A percentile compares a stretch with the other conserved stretches of the same genome.
These are phyloP conservation scores for Nakazawaea populi DNA, from an alignment of 805 yeast genomes.

Conservation along the genomic window DNA sequence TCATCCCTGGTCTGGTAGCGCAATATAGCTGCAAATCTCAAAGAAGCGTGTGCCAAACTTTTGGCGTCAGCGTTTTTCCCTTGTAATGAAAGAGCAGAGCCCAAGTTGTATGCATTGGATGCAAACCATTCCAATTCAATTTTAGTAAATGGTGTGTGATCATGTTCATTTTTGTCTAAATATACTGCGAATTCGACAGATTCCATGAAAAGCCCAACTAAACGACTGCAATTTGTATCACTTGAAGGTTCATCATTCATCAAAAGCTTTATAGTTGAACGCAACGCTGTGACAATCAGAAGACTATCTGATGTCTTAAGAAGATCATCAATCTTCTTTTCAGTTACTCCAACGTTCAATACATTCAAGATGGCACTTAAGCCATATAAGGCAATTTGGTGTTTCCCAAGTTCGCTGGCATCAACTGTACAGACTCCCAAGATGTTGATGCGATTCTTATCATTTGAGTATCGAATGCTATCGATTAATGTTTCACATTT, in stretches of 20 bases:
- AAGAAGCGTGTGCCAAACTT: not conserved
- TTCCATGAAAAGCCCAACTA: slow-evolving; percentile 2
- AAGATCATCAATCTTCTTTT: not conserved
- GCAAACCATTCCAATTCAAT: slow-evolving; percentile 37
- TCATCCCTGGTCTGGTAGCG: not conserved
- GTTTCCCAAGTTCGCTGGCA: slow-evolving; percentile 16
- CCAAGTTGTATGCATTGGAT: slow-evolving; percentile 26
- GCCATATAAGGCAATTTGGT: not conserved
- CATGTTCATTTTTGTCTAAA: not conserved
- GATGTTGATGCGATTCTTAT: slow-evolving; percentile 7
- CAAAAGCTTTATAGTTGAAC: slow-evolving; percentile 13
- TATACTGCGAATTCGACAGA: not conserved
- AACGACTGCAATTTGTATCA: not conserved
- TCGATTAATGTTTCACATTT: slow-evolving; percentile 9
- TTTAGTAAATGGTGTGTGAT: not conserved
- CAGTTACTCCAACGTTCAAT: not conserved
- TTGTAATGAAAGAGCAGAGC: slow-evolving; percentile 17
- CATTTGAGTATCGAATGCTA: not conserved
- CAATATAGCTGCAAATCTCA: not conserved
- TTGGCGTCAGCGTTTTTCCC: not conserved
- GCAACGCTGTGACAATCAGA: slow-evolving; percentile 13
- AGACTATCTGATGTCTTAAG: not conserved
- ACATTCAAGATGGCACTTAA: not conserved
- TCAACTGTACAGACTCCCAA: slow-evolving; percentile 26
- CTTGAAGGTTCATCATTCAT: not conserved